A percentile compares a stretch with the other conserved stretches of the same genome.
These are phyloP conservation scores for Erodium maritimum DNA, from an alignment of 345 rosid genomes.

Conservation along the genomic window DNA sequence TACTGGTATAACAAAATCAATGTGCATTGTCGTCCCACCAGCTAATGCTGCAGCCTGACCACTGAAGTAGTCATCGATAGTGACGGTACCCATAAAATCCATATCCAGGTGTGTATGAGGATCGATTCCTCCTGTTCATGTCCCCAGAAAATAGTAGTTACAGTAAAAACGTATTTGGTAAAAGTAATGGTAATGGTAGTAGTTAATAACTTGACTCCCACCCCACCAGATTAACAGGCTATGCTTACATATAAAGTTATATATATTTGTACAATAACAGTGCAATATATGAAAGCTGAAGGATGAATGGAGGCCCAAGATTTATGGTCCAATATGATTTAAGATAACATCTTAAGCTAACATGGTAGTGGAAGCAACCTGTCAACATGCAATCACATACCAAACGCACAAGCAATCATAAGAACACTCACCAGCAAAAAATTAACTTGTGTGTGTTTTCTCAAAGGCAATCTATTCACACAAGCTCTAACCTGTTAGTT, in stretches of 20 bases:
- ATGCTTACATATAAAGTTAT: too few species aligned
- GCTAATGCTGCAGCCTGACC: slow-evolving; percentile 99
- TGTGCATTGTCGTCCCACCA: slow-evolving; percentile 98
- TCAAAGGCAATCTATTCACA: neutral
- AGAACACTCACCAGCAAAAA: neutral
- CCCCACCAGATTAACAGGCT: too few species aligned
- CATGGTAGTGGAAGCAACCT: neutral
- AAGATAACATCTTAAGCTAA: neutral
- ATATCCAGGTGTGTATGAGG: slow-evolving; percentile 87
- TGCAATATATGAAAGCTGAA: too few species aligned
- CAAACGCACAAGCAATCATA: neutral
- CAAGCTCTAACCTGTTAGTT: neutral
- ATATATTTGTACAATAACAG: too few species aligned
- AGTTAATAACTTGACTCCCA: too few species aligned
- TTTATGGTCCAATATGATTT: neutral
- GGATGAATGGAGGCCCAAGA: too few species aligned
- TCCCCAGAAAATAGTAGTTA: neutral
- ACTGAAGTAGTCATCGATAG: slow-evolving; percentile 83
- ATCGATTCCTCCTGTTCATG: slow-evolving; percentile 73
- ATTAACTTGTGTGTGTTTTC: too few species aligned
- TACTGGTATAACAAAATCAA: slow-evolving; percentile 82
- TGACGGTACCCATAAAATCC: slow-evolving; percentile 67
- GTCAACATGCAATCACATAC: neutral
- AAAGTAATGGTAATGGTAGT: too few species aligned
- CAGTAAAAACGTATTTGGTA: neutral